Conservation (phyloP, 2,329 filamentous ascomycete genomes). For the Fusarium domesticum region DNA sequence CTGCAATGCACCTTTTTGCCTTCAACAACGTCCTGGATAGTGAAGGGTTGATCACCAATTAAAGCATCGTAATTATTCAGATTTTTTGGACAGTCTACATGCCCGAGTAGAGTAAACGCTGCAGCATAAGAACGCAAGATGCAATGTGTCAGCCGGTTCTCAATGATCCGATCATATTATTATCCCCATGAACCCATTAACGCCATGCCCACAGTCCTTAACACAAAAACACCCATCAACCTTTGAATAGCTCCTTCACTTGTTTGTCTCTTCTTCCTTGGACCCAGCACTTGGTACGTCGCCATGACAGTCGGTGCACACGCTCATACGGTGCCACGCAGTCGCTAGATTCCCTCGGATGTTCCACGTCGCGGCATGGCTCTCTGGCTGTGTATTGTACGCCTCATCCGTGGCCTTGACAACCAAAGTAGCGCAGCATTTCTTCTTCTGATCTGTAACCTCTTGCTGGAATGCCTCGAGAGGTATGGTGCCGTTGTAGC, state of each 20-base stretch:
- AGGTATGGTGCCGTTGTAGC: constrained; percentile 49
- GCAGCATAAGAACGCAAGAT: too few relatives aligned
- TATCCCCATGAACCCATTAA: too few relatives aligned
- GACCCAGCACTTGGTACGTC: neutral
- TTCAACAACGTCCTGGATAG: too few relatives aligned
- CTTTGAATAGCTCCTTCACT: neutral
- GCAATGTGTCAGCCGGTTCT: too few relatives aligned
- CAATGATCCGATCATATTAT: too few relatives aligned
- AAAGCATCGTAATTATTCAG: too few relatives aligned
- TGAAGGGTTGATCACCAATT: too few relatives aligned
- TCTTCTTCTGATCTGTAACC: constrained; percentile 8
- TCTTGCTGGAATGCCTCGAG: constrained; percentile 27
- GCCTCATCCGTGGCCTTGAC: constrained; percentile 65
- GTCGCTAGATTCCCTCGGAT: constrained; percentile 62
- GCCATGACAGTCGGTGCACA: constrained; percentile 35
- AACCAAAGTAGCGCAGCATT: constrained; percentile 49
- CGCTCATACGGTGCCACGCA: constrained; percentile 60
- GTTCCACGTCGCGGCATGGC: constrained; percentile 59
- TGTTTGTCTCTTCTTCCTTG: constrained; percentile 2
- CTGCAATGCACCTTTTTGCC: too few relatives aligned
- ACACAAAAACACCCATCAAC: neutral
- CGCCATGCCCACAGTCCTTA: too few relatives aligned
- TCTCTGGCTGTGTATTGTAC: constrained; percentile 66
- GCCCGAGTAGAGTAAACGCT: too few relatives aligned
- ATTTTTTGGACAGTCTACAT: too few relatives aligned